phyloP scores from a whole-genome alignment of 768 basidiomycete species.

The Kwoniella botswanensis region DNA sequence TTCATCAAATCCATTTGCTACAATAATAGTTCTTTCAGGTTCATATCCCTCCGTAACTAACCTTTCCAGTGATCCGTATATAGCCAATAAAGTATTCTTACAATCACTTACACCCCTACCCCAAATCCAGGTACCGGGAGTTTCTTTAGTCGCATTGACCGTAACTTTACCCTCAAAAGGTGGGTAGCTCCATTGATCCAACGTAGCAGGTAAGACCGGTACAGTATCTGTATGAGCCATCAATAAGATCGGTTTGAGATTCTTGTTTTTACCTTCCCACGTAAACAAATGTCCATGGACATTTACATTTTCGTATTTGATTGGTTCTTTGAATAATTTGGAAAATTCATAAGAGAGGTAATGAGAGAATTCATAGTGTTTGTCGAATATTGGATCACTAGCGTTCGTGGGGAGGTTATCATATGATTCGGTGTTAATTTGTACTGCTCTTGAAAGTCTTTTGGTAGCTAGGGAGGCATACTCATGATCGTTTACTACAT shows the following conservation, averaged over 20 bases:
- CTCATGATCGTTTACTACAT: constrained; percentile 33
- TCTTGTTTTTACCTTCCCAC: constrained; percentile 70
- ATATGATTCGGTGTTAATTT: constrained; percentile 52
- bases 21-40: constrained; percentile 55
- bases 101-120: constrained; percentile 77
- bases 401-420: constrained; percentile 42
- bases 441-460: constrained; percentile 45
- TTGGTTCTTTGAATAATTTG: constrained; percentile 43
- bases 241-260: constrained; percentile 70
- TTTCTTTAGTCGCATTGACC: constrained; percentile 35
- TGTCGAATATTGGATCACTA: constrained; percentile 44
- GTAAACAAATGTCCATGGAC: constrained; percentile 76
- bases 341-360: constrained; percentile 51
- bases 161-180: constrained; percentile 66
- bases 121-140: constrained; percentile 68
- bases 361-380: constrained; percentile 44
- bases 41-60: constrained; percentile 68
- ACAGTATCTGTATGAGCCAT: constrained; percentile 67
- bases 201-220: constrained; percentile 67
- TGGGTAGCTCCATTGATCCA: constrained; percentile 67
- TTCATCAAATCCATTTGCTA: constrained; percentile 55
- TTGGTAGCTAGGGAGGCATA: constrained; percentile 44
- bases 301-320: constrained; percentile 73
- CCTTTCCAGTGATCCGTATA: constrained; percentile 67
- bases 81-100: constrained; percentile 65